These are phyloP conservation scores for Nicotiana attenuata DNA, from an alignment of 257 asterid genomes.

Conservation along the genomic window DNA sequence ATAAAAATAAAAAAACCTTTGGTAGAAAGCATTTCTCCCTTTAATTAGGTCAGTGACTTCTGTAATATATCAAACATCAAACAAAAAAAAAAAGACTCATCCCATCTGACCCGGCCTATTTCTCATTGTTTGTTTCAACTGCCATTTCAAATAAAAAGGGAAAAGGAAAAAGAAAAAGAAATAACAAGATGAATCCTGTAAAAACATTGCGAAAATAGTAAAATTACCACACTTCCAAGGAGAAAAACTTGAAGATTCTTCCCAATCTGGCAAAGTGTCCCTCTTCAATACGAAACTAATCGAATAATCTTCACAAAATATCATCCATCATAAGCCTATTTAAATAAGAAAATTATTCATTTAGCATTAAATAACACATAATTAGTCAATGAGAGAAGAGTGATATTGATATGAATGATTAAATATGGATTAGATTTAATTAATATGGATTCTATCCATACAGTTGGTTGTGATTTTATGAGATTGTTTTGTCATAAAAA, in stretches of 20 bases:
- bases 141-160: background rate
- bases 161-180: background rate
- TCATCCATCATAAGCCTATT: background rate
- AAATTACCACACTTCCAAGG: background rate
- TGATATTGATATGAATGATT: background rate
- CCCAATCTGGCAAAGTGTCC: background rate
- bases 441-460: background rate
- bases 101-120: background rate
- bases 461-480: background rate
- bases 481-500: background rate
- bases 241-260: background rate
- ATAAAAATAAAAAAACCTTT: background rate
- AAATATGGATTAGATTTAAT: background rate
- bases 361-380: background rate
- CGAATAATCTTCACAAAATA: background rate
- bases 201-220: background rate
- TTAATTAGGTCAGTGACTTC: background rate
- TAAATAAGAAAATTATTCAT: background rate
- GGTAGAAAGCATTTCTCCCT: background rate
- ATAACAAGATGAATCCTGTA: background rate
- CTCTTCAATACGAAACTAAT: background rate
- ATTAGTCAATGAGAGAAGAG: background rate
- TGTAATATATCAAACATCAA: background rate
- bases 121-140: background rate
- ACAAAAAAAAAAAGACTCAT: background rate